These are phyloP conservation scores for Rhododendron kiyosumense DNA, from an alignment of 148 eudicot species.

Conservation along the genomic window DNA sequence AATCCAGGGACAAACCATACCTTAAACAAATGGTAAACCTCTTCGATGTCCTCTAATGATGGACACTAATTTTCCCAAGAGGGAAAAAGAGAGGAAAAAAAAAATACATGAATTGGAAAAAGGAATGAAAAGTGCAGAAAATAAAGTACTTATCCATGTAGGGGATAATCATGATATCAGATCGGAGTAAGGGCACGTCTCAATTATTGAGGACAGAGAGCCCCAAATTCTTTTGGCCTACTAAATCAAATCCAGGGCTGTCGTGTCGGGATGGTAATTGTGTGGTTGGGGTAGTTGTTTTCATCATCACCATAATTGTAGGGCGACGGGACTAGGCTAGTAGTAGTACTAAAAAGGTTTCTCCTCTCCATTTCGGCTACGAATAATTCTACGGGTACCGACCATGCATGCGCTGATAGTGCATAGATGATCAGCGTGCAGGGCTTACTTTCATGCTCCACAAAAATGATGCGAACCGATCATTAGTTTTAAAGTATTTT, in stretches of 20 bases:
- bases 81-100: background rate
- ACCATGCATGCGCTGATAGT: too few species aligned
- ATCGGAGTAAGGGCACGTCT: background rate
- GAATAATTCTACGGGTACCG: too few species aligned
- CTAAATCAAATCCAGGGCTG: constrained; percentile 9
- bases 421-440: too few species aligned
- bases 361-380: background rate
- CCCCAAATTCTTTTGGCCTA: constrained; percentile 15
- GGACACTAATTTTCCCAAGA: background rate
- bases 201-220: constrained; percentile 20
- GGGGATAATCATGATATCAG: constrained; percentile 14
- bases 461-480: too few species aligned
- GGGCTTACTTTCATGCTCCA: too few species aligned
- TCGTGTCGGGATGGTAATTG: constrained; percentile 1
- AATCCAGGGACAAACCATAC: background rate
- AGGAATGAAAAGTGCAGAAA: background rate
- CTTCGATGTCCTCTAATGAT: background rate
- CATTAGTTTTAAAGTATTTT: too few species aligned
- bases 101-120: background rate
- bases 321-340: background rate
- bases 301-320: constrained; percentile 3
- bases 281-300: background rate
- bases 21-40: background rate
- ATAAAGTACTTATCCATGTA: constrained; percentile 1
- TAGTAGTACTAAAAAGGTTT: background rate